phyloP scores from a whole-genome alignment of 768 basidiomycete genomes.

The Suillus subalutaceus region DNA sequence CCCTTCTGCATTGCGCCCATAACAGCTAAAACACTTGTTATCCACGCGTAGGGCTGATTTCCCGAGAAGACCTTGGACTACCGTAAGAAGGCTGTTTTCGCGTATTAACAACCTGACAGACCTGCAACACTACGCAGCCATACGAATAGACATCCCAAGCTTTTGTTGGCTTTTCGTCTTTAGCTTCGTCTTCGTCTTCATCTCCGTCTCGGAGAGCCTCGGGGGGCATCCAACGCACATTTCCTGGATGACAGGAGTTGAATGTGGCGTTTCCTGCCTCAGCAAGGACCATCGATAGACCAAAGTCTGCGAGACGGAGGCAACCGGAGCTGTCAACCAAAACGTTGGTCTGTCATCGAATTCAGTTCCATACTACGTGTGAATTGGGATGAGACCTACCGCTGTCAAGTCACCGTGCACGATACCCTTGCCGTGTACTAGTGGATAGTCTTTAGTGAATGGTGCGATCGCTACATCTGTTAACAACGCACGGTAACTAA shows the following conservation, averaged over 20 bases:
- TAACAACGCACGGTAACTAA: constrained; percentile 20
- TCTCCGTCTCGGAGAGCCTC: constrained; percentile 12
- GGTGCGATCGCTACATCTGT: too few relatives aligned
- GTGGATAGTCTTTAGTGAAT: background rate
- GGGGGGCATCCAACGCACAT: constrained; percentile 20
- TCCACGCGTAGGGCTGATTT: constrained; percentile 23
- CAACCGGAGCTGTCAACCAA: constrained; percentile 35
- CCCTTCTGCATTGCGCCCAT: background rate
- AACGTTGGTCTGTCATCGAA: constrained; percentile 33
- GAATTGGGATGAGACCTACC: constrained; percentile 23
- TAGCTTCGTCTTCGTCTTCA: background rate
- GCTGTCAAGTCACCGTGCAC: constrained; percentile 51
- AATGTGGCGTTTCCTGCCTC: constrained; percentile 35
- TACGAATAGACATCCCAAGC: constrained; percentile 9
- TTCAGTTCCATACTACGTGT: constrained; percentile 1
- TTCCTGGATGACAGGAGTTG: constrained; percentile 11
- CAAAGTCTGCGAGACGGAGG: constrained; percentile 41
- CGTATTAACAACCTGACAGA: background rate
- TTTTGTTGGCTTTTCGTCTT: constrained; percentile 18
- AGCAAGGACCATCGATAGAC: constrained; percentile 33
- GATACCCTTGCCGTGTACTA: constrained; percentile 26
- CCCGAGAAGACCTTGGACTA: constrained; percentile 26
- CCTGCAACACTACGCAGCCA: constrained; percentile 2
- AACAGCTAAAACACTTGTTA: constrained; percentile 15
- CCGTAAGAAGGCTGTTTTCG: background rate